Evolutionary conservation across 1,284 basidiomycete genomes (phyloP).

Genomic region (Irpex rosettiformis): DNA sequence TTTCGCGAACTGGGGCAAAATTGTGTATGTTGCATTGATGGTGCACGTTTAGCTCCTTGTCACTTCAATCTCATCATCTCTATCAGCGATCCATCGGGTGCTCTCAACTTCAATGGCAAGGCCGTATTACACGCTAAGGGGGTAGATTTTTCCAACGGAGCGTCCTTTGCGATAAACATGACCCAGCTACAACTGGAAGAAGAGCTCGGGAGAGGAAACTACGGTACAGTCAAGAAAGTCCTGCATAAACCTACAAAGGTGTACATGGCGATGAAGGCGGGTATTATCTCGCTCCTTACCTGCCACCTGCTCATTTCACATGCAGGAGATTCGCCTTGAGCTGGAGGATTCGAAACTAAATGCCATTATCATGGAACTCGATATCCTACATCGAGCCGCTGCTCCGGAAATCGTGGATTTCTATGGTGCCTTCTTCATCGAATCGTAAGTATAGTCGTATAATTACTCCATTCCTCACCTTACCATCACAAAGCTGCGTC

Average conservation of each 20-base stretch:
- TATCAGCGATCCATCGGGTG: constrained; percentile 86
- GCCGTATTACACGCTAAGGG: constrained; percentile 91
- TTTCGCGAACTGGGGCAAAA: constrained; percentile 92
- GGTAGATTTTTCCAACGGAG: constrained; percentile 93
- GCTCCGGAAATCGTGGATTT: constrained; percentile 96
- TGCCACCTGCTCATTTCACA: constrained; percentile 8
- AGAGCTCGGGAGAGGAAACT: constrained; percentile 95
- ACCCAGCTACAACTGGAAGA: constrained; percentile 88
- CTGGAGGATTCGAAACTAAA: constrained; percentile 93
- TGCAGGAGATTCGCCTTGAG: constrained; percentile 96
- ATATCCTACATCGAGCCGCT: constrained; percentile 92
- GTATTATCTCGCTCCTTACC: neutral
- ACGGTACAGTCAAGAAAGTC: constrained; percentile 96
- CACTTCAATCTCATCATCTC: constrained; percentile 6
- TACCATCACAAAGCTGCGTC: constrained; percentile 34
- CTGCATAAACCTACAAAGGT: constrained; percentile 93
- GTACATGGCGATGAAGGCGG: constrained; percentile 98
- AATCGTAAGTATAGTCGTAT: constrained; percentile 64
- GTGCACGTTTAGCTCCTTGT: neutral
- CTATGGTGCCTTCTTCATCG: constrained; percentile 98
- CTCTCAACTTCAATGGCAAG: constrained; percentile 91
- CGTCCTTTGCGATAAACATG: constrained; percentile 96
- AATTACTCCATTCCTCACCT: neutral
- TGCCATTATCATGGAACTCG: constrained; percentile 98
- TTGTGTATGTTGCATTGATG: constrained; percentile 67